Conservation (phyloP, 768 basidiomycete species). For the Coprinellus aureogranulatus region DNA sequence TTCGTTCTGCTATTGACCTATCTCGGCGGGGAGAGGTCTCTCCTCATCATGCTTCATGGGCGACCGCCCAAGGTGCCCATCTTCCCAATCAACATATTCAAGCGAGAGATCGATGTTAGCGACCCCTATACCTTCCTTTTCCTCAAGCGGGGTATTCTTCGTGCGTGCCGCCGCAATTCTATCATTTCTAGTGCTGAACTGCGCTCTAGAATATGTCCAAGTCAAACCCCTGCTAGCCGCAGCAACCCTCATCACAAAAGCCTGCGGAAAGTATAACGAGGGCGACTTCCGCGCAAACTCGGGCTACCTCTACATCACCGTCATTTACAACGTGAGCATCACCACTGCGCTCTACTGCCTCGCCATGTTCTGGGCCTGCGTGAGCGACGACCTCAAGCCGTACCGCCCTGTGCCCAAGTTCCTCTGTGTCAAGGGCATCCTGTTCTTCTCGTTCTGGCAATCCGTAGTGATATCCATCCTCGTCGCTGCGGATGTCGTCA, state of each 20-base stretch:
- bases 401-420: slow-evolving; percentile 96
- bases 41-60: slow-evolving; percentile 89
- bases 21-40: slow-evolving; percentile 89
- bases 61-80: slow-evolving; percentile 84
- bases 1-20: slow-evolving; percentile 80
- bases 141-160: slow-evolving; percentile 91
- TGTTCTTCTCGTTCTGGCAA: slow-evolving; percentile 99
- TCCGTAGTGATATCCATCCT: slow-evolving; percentile 80
- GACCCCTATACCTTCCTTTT: slow-evolving; percentile 95
- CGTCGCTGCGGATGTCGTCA: slow-evolving; percentile 79
- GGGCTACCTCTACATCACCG: slow-evolving; percentile 88
- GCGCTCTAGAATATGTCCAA: slow-evolving; percentile 87
- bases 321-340: slow-evolving; percentile 82
- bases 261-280: slow-evolving; percentile 82
- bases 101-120: slow-evolving; percentile 84
- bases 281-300: slow-evolving; percentile 81
- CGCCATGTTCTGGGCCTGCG: slow-evolving; percentile 95
- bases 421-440: slow-evolving; percentile 95
- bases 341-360: slow-evolving; percentile 83
- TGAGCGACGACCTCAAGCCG: slow-evolving; percentile 83
- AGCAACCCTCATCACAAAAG: slow-evolving; percentile 83
- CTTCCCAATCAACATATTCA: slow-evolving; percentile 83
- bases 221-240: slow-evolving; percentile 88
- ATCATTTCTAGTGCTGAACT: background rate
- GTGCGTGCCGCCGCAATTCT: slow-evolving; percentile 41